Evolutionary conservation across 768 basidiomycete species (phyloP).

Genomic region (Mycena belliarum): DNA sequence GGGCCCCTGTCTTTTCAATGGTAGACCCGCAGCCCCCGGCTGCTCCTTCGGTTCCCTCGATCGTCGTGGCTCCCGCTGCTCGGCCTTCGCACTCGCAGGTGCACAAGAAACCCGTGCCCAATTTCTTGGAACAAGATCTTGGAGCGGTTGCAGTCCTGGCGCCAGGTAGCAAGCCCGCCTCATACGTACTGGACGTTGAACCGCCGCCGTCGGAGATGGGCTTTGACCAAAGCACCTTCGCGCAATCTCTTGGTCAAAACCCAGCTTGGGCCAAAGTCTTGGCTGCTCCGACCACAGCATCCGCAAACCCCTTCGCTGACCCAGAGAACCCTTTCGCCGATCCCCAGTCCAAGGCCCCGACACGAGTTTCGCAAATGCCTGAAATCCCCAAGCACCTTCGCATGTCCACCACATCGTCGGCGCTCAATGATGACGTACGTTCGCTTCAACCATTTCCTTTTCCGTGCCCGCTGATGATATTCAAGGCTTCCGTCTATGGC

Average conservation of each 20-base stretch:
- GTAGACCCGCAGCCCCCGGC: background rate
- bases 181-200: conserved; percentile 13
- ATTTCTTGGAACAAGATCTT: background rate
- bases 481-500: no score
- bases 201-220: conserved; percentile 16
- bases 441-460: background rate
- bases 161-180: background rate
- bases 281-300: conserved; percentile 2
- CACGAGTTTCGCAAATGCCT: conserved; percentile 20
- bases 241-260: conserved; percentile 16
- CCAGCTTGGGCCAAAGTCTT: conserved; percentile 15
- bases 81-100: background rate
- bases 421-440: conserved; percentile 3
- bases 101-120: conserved; percentile 16
- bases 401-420: conserved; percentile 21
- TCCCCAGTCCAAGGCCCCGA: conserved; percentile 2
- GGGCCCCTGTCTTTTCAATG: conserved; percentile 18
- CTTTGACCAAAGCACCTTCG: conserved; percentile 14
- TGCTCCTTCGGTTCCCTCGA: conserved; percentile 12
- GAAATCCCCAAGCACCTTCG: conserved; percentile 19
- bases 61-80: background rate
- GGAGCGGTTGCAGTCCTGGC: background rate
- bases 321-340: conserved; percentile 21
- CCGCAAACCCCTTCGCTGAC: conserved; percentile 22
- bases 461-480: background rate